Conservation (phyloP, 768 basidiomycete species). For the Collybiopsis luxurians region DNA sequence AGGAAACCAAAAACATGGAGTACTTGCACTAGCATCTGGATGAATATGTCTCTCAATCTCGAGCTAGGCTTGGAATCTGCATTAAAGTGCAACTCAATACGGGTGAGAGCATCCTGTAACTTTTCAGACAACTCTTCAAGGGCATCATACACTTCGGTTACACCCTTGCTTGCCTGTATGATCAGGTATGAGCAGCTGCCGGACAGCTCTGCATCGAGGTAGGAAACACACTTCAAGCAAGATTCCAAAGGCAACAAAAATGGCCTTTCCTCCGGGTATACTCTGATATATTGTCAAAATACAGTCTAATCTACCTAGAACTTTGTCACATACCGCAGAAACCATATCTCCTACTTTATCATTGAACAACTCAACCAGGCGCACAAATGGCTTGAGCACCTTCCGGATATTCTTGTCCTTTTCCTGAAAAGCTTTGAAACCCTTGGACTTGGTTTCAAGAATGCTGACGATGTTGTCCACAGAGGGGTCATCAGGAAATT, state of each 20-base stretch:
- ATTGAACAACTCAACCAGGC: not conserved
- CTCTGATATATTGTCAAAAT: not conserved
- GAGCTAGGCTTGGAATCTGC: not conserved
- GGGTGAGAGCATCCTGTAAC: not conserved
- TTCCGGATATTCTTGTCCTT: no score
- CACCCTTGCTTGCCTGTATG: not conserved
- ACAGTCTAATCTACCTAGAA: not conserved
- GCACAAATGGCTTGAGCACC: no score
- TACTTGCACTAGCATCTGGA: not conserved
- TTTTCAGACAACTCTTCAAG: not conserved
- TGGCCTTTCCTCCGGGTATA: not conserved
- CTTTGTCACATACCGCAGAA: not conserved
- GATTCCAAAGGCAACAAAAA: not conserved
- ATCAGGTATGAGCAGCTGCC: not conserved
- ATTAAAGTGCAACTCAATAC: not conserved
- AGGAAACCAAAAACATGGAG: not conserved
- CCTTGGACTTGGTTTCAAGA: no score
- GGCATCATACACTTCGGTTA: not conserved
- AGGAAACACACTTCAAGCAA: not conserved
- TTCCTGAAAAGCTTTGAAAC: no score
- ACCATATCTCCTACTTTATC: not conserved
- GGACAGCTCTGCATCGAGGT: not conserved
- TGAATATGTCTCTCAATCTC: not conserved
- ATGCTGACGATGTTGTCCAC: no score
- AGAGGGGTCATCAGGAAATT: no score